Evolutionary conservation across 805 yeast species (phyloP).

Genomic region (Pachysolen tannophilus): DNA sequence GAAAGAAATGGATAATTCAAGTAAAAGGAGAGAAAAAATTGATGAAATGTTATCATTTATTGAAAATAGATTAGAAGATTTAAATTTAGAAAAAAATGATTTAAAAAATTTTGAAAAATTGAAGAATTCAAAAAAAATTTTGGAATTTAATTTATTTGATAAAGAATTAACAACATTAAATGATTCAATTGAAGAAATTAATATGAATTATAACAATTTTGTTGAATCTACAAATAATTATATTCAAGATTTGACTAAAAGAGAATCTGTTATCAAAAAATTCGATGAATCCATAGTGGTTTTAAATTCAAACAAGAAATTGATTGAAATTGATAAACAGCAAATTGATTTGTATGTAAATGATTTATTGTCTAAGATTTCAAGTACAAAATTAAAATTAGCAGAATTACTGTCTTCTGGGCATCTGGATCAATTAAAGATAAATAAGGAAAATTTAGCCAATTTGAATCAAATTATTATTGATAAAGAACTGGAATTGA

Average conservation of each 20-base stretch:
- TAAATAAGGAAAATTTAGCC: constrained; percentile 16
- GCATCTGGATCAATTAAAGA: constrained; percentile 22
- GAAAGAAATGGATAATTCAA: constrained; percentile 72
- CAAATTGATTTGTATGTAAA: constrained; percentile 43
- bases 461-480: constrained; percentile 21
- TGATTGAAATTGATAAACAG: constrained; percentile 45
- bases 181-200: constrained; percentile 52
- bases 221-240: constrained; percentile 46
- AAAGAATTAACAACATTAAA: constrained; percentile 63
- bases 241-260: constrained; percentile 47
- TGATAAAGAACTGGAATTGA: constrained; percentile 29
- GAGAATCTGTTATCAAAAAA: constrained; percentile 44
- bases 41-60: constrained; percentile 66
- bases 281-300: constrained; percentile 37
- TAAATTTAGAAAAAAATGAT: constrained; percentile 75
- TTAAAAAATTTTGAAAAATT: constrained; percentile 59
- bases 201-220: constrained; percentile 43
- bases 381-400: constrained; percentile 40
- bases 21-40: constrained; percentile 60
- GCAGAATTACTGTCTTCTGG: constrained; percentile 32
- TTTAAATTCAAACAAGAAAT: constrained; percentile 38
- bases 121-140: constrained; percentile 59
- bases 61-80: constrained; percentile 64
- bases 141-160: constrained; percentile 70
- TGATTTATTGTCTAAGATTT: constrained; percentile 39